These are phyloP conservation scores for Pseudotsuga menziesii DNA, from an alignment of 75 land plant genomes.

Conservation along the genomic window DNA sequence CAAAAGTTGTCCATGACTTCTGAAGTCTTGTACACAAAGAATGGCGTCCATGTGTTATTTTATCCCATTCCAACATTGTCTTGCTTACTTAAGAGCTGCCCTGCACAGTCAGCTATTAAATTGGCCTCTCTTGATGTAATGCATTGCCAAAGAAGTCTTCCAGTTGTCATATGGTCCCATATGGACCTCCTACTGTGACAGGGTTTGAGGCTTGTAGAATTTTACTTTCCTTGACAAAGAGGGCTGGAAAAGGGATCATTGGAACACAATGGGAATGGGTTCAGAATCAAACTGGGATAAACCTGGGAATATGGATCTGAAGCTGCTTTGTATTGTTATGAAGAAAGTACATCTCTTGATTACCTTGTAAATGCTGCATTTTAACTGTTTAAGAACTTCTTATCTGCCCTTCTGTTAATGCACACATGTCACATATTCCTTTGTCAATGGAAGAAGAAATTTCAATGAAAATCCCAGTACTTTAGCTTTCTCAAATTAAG, in stretches of 20 bases:
- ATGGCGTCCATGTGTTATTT: not conserved
- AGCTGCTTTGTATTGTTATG: not conserved
- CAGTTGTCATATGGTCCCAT: not conserved
- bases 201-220: not conserved
- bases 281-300: not conserved
- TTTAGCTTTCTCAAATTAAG: not conserved
- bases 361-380: not conserved
- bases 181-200: not conserved
- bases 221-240: no score
- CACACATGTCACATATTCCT: not conserved
- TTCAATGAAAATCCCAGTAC: no score
- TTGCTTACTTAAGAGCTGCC: not conserved
- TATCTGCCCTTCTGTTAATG: not conserved
- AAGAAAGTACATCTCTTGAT: not conserved
- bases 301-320: not conserved
- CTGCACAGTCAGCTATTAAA: not conserved
- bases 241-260: not conserved
- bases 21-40: no score
- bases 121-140: not conserved
- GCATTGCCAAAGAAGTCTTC: not conserved
- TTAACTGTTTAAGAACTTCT: not conserved
- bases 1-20: no score
- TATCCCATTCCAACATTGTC: not conserved
- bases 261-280: not conserved
- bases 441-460: no score